Conservation (phyloP, 2,329 filamentous ascomycete genomes). For the Talaromyces sp. region DNA sequence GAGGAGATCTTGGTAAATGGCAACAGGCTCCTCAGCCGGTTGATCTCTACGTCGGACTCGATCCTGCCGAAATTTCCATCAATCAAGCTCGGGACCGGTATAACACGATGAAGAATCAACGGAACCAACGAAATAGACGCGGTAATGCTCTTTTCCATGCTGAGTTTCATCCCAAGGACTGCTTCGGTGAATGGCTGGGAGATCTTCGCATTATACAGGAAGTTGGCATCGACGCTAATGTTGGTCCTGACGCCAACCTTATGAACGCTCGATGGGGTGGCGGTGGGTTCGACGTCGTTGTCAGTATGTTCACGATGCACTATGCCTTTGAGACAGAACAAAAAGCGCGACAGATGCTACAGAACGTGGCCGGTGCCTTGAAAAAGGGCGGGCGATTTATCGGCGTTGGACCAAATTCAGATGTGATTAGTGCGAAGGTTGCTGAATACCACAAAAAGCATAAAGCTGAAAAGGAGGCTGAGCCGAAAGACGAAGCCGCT, state of each 20-base stretch:
- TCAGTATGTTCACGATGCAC: slow-evolving; percentile 99
- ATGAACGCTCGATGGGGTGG: slow-evolving; percentile 64
- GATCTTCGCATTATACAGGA: slow-evolving; percentile 77
- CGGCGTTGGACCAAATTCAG: slow-evolving; percentile 94
- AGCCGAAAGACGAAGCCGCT: background rate
- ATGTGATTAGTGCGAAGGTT: slow-evolving; percentile 79
- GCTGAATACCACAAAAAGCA: slow-evolving; percentile 65
- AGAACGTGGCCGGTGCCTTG: slow-evolving; percentile 82
- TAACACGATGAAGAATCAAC: slow-evolving; percentile 62
- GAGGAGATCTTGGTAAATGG: slow-evolving; percentile 94
- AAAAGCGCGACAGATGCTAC: slow-evolving; percentile 86
- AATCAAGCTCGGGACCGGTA: slow-evolving; percentile 86
- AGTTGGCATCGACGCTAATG: slow-evolving; percentile 79
- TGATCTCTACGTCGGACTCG: slow-evolving; percentile 89
- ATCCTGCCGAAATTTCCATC: slow-evolving; percentile 89
- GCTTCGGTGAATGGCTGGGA: slow-evolving; percentile 79
- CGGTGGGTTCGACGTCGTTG: slow-evolving; percentile 90
- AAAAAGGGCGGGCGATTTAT: slow-evolving; percentile 95
- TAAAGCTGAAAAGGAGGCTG: slow-evolving; percentile 34
- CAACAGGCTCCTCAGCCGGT: slow-evolving; percentile 86
- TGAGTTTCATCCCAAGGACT: slow-evolving; percentile 87
- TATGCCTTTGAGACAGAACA: slow-evolving; percentile 94
- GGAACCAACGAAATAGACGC: slow-evolving; percentile 52
- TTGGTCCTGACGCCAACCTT: slow-evolving; percentile 53
- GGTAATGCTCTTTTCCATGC: slow-evolving; percentile 69